Base-by-base conservation (phyloP, 495 filamentous ascomycete species). In the Penicillium lagena region DNA sequence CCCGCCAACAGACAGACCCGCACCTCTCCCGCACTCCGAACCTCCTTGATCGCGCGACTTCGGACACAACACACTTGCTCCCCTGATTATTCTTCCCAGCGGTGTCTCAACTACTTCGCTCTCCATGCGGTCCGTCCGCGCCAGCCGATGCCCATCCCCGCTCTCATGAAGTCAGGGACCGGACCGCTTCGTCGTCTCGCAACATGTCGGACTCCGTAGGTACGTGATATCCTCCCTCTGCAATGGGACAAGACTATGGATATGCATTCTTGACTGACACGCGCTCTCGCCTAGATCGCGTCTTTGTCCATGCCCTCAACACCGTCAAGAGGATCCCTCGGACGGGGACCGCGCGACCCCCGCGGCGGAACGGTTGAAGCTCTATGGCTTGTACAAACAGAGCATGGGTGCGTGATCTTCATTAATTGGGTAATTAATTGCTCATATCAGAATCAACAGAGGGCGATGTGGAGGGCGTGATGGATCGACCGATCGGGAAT, bases 371-470 rank as follows among this genome's bases (percentile, higher is more conserved):
- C 86, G 93, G 22, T 71, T 98, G 52, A 84, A 82, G 51, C 83
- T 98, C 43, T 98, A 98, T 81, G 93, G 93, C 40, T 76, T 98
- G 49, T 98, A 97, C 70, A 98, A 98, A 64, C 93, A 98, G 70
- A 89, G 87, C 51, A 97, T 95, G 90, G 82, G 79, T 83, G 63
- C 40, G 64, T 54, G 11, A 6, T 30, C 27, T 12, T 1, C 12
- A 9, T 22, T 6, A 0, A 35, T 12, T 13, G 37, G 43, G 46
- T 47, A 35, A 50, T 47, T 33, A 35, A 17, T 36, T 9, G 40
- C 6, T 31, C 17, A 22, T 31, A 33, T 28, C 9, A n/a, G 45
- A 22, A 22, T 4, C 22, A 22, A 17, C 51, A 83, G 90, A 97
- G 68, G 93, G 93, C 29, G 89, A 97, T 67, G 90, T 96, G 5